Percentiles rank a stretch among this genome's conserved stretches.
Evolutionary conservation across 345 rosid species (phyloP).

Genomic region (Lepidium africanum): DNA sequence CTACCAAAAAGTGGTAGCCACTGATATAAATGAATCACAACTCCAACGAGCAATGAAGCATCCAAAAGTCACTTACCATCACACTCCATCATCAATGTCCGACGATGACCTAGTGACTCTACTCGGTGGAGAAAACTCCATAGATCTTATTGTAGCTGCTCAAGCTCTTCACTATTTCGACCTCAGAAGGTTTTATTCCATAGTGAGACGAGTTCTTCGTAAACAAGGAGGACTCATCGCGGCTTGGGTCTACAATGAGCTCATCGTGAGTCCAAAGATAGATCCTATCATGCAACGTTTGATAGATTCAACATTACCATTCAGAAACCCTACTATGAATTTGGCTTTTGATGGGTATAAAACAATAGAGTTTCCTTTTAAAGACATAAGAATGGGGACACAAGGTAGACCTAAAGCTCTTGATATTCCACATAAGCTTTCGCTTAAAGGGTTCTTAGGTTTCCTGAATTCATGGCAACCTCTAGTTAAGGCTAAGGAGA

Average conservation of each 20-base stretch:
- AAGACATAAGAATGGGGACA: constrained; percentile 39
- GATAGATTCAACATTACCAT: constrained; percentile 38
- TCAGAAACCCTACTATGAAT: constrained; percentile 22
- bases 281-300: constrained; percentile 34
- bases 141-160: constrained; percentile 39
- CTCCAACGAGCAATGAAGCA: constrained; percentile 13
- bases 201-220: constrained; percentile 36
- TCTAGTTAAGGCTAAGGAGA: constrained; percentile 34
- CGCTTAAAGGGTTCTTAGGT: constrained; percentile 39
- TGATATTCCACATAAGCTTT: constrained; percentile 40
- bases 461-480: constrained; percentile 45
- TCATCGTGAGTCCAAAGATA: constrained; percentile 34
- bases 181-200: constrained; percentile 41
- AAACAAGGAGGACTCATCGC: constrained; percentile 50
- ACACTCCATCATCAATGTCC: constrained; percentile 25
- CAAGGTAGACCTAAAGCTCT: constrained; percentile 44
- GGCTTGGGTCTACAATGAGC: constrained; percentile 41
- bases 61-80: constrained; percentile 19
- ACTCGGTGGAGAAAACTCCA: constrained; percentile 28
- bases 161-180: constrained; percentile 56
- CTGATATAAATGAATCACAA: constrained; percentile 17
- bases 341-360: constrained; percentile 34
- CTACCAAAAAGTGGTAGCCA: constrained; percentile 23
- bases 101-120: constrained; percentile 16
- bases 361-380: constrained; percentile 53